Evolutionary conservation across 129 eudicot species (phyloP), one percentile per base, ranked within the genome.

Genomic region (Ambrosia artemisiifolia): DNA sequence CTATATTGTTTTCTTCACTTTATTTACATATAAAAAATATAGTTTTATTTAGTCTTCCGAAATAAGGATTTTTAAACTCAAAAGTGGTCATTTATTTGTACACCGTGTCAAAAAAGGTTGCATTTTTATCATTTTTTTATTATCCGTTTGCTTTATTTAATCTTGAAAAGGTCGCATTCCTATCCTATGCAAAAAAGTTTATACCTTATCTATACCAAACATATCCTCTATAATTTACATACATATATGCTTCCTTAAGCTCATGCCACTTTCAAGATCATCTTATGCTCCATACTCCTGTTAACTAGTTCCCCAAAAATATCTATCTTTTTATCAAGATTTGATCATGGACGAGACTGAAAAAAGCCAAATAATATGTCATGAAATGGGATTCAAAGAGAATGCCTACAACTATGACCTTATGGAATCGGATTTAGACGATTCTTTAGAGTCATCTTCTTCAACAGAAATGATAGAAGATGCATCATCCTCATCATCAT

Each of bases 401-500:
- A 50, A 60, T 63, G 67, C 47, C 32, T 55, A 48, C 36, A 65
- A 44, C 10, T 63, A 50, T 65, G 85, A 70, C 38, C 78, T 78
- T 54, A 43, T 55, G 4, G 81, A 63, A 24, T 77, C 81, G 13
- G 81, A 70, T 70, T 77, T 34, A 43, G 80, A 60, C 46, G 76
- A 76, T 28, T 70, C 54, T 16, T 76, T 75, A 1, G 56, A 65
- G 42, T 80, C 85, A 6, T 78, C 81, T 54, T 74, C 80, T 54
- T 85, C 84, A 54, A 69, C 73, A 19, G 64, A 73, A 10, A 78
- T 32, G 63, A 83, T 77, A 48, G 91, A 90, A 70, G 93, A 82
- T 10, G 69, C 91, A 38, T 24, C 86, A 34, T 32, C 84, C 24
- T 63, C 78, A 34, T 32, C 84, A 33, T 63, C 78, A 24, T 65